Base-by-base conservation (phyloP, 73 alveolate genomes). In the Stentor roeselii region DNA sequence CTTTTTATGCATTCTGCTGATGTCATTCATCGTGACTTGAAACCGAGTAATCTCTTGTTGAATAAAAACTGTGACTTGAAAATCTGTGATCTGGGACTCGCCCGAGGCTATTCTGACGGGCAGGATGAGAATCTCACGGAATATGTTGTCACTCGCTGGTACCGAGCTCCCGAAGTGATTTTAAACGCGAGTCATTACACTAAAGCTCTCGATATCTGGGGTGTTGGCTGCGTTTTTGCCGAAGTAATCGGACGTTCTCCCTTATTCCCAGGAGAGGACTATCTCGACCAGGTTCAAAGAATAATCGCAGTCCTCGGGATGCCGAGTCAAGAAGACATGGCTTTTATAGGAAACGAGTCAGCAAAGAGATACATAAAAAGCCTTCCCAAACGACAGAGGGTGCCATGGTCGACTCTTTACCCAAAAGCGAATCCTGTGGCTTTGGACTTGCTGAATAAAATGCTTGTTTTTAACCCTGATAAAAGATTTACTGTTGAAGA, bases 391-490 rank as follows among this genome's bases (percentile, higher is more conserved):
- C 76, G 98, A 83, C 92, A 92, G 58, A 95, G 92, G 90, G 88
- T 92, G 83, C 84, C 96, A n/a, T 89, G 90, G 92, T 91, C 94
- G 31, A 83, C 95, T 59, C 95, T 96, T 60, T 96, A 86, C 84
- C 99, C 98, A 35, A 93, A 95, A 82, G 93, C 96, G 36, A 92
- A 93, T 61, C 98, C 98, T 32, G 92, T 87, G 60, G 98, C 96
- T 31, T 78, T 94, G 30, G 97, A 95, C 82, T 89, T 95, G 34
- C 90, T 95, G 30, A 92, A 94, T n/a, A 94, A 94, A 75, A 94
- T 95, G 99, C 89, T 95, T 41, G 90, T 93, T 30, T 95, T 95
- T 91, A 95, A 95, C 87, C 99, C 99, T 31, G 95, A 91, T 82
- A 95, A 95, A 78, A 83, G 99, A 84, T 89, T 89, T 59, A 95